phyloP scores from a whole-genome alignment of 345 rosid species.

The Gossypium thurberi region DNA sequence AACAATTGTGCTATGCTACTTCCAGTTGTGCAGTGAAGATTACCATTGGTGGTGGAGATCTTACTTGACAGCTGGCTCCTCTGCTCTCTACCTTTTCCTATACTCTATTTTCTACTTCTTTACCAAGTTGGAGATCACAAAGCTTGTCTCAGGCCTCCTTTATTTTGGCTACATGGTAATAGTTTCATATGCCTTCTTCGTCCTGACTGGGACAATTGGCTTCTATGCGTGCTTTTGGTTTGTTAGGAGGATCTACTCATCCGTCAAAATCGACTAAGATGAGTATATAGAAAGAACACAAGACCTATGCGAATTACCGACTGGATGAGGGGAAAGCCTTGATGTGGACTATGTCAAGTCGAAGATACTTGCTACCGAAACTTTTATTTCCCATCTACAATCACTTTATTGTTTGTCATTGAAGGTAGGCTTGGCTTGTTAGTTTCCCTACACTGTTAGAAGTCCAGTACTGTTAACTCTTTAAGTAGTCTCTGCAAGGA shows the following conservation, averaged over 20 bases:
- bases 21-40: conserved; percentile 96
- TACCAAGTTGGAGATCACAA: conserved; percentile 89
- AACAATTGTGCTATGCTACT: conserved; percentile 88
- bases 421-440: conserved; percentile 25
- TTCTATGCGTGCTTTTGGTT: conserved; percentile 99
- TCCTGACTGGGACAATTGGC: conserved; percentile 87
- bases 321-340: conserved; percentile 5
- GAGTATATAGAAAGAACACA: conserved; percentile 13
- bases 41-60: conserved; percentile 99
- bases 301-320: background rate
- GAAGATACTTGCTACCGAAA: conserved; percentile 6
- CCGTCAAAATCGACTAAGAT: conserved; percentile 83
- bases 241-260: conserved; percentile 87
- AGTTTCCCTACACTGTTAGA: background rate
- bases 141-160: conserved; percentile 80
- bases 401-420: conserved; percentile 9
- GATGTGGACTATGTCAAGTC: background rate
- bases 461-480: background rate
- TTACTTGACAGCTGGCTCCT: conserved; percentile 89
- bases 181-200: conserved; percentile 85
- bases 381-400: conserved; percentile 10
- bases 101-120: conserved; percentile 94
- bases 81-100: conserved; percentile 90
- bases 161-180: conserved; percentile 92
- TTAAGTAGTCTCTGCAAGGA: too few relatives aligned